Evolutionary conservation across 1,139 yeast genomes (phyloP), one percentile per base, ranked within the genome.

Genomic region (Sugiyamaella sp.): DNA sequence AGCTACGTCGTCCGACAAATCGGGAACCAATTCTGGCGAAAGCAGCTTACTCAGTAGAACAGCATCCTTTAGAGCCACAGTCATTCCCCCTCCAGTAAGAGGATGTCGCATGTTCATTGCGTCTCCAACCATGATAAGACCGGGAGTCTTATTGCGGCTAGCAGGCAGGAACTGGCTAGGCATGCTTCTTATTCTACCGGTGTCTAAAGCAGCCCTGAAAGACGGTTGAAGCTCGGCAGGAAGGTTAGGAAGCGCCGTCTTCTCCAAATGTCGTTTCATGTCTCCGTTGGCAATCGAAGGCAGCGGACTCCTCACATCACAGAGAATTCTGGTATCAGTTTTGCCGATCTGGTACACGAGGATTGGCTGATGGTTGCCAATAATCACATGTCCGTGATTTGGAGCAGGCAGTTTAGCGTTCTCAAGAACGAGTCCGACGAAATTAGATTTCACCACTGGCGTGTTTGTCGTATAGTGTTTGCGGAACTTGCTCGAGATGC

Each of bases 21-120:
- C 85, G 17, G 80, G 78, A 14, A 86, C 83, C 49, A 75, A 62
- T 49, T 77, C 68, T 46, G 86, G 82, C 35, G 49, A 35, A 48
- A 89, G 73, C 37, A 85, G 71, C 59, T 77, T 78, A 22, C 87
- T 80, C 63, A 87, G 74, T 56, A 86, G 69, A 16, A 79, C 89
- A 4, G 91, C 93, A 68, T 93, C 99, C 67, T 84, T 87, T 58
- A 95, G 76, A 0, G 97, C 98, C 43, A 93, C 99, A 9, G 98
- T 91, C 99, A 93, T 93, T 57, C 99, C 99, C 56, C 99, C 99
- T 45, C 99, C 99, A 1, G 99, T 93, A 59, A 93, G 79, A 17
- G 99, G 99, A 70, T 93, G 99, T 68, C 99, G 81, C 97, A 93
- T 93, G 70, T 93, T 93, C 66, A 91, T 78, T 1, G 99, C 89